These are phyloP conservation scores for Macrotyloma uniflorum DNA, from an alignment of 306 rosid genomes.

Conservation along the genomic window DNA sequence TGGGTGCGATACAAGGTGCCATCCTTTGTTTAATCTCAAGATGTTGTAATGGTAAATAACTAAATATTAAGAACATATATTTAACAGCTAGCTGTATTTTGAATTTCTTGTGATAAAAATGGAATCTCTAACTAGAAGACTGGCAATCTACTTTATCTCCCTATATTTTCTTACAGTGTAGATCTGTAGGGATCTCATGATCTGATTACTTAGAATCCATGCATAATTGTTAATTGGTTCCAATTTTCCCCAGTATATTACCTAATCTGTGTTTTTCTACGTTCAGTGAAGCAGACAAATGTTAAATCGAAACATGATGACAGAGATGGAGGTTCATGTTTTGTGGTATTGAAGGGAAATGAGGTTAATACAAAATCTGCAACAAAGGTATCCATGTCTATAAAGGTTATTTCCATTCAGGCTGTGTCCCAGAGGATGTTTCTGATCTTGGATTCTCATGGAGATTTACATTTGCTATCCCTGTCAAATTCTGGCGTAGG, in stretches of 20 bases:
- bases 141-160: slow-evolving; percentile 18
- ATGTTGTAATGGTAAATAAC: slow-evolving; percentile 69
- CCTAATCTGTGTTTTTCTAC: slow-evolving; percentile 46
- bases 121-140: slow-evolving; percentile 37
- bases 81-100: slow-evolving; percentile 39
- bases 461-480: slow-evolving; percentile 70
- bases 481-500: slow-evolving; percentile 60
- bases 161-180: slow-evolving; percentile 18
- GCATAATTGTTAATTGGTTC: slow-evolving; percentile 30
- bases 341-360: slow-evolving; percentile 61
- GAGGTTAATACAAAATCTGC: slow-evolving; percentile 52
- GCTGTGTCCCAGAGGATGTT: slow-evolving; percentile 68
- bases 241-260: slow-evolving; percentile 27
- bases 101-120: slow-evolving; percentile 32
- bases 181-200: slow-evolving; percentile 27
- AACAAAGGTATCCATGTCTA: slow-evolving; percentile 41
- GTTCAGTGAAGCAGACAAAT: slow-evolving; percentile 68
- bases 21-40: slow-evolving; percentile 64
- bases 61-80: slow-evolving; percentile 47
- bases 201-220: slow-evolving; percentile 20
- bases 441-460: slow-evolving; percentile 76
- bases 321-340: slow-evolving; percentile 60
- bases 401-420: slow-evolving; percentile 75
- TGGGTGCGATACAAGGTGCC: slow-evolving; percentile 63
- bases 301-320: slow-evolving; percentile 56